Evolutionary conservation across 1,139 yeast species (phyloP).

Genomic region (Geotrichum histeridarum): DNA sequence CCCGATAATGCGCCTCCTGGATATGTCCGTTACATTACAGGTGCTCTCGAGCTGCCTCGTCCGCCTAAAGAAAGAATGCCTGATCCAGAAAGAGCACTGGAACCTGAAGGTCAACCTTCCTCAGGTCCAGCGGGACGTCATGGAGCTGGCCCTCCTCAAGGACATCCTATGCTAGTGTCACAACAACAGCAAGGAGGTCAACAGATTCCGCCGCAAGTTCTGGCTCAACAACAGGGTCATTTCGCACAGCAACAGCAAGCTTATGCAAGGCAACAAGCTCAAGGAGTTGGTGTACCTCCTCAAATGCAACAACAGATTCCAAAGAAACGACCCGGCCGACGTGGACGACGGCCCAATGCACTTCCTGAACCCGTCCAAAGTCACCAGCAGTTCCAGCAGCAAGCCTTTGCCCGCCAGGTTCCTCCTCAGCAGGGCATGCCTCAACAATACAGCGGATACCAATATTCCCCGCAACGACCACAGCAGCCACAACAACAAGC

Average conservation of each 20-base stretch:
- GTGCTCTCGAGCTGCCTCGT: slow-evolving; percentile 27
- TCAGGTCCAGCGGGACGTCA: background rate
- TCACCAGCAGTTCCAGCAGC: slow-evolving; percentile 6
- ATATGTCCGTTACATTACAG: slow-evolving; percentile 23
- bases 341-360: slow-evolving; percentile 3
- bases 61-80: slow-evolving; percentile 26
- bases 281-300: background rate
- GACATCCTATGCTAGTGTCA: background rate
- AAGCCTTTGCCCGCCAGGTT: background rate
- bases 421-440: background rate
- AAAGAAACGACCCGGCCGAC: background rate
- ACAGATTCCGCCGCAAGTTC: background rate
- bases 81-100: slow-evolving; percentile 22
- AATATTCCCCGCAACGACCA: background rate
- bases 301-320: background rate
- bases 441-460: background rate
- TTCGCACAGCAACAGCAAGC: slow-evolving; percentile 6
- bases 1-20: slow-evolving; percentile 17
- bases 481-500: background rate
- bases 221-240: slow-evolving; percentile 1
- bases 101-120: background rate
- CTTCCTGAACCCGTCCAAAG: slow-evolving; percentile 2
- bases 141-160: background rate
- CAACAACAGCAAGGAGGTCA: background rate
- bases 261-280: background rate